These are phyloP conservation scores for Tremella yokohamensis DNA, from an alignment of 768 basidiomycete genomes.

Conservation along the genomic window DNA sequence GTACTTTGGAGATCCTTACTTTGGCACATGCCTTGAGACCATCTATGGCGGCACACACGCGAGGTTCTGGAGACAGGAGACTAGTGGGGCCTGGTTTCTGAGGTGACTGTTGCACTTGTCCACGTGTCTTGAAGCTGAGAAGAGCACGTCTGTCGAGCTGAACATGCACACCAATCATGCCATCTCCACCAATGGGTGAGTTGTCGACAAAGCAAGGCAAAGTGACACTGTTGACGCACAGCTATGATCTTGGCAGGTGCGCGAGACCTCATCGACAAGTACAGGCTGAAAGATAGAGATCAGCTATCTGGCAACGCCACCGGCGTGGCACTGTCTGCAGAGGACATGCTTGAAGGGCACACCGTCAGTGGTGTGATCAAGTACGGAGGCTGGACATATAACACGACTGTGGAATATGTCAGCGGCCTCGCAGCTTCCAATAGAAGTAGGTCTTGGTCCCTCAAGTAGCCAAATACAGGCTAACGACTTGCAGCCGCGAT, in stretches of 20 bases:
- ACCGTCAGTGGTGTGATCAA: neutral
- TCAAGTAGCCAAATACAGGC: neutral
- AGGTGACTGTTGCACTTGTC: constrained; percentile 6
- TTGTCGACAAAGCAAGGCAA: too few species aligned
- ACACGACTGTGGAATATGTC: constrained; percentile 10
- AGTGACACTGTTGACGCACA: neutral
- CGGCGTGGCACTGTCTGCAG: neutral
- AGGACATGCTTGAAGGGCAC: neutral
- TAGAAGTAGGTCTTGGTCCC: constrained; percentile 4
- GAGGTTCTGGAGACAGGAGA: constrained; percentile 23
- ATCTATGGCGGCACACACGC: constrained; percentile 30
- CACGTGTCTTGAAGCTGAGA: neutral
- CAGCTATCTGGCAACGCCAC: constrained; percentile 9
- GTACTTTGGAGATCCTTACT: constrained; percentile 20
- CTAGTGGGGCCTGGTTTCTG: constrained; percentile 28
- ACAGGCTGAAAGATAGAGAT: neutral
- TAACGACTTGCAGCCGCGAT: neutral
- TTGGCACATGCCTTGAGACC: constrained; percentile 25
- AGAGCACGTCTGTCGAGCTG: constrained; percentile 6
- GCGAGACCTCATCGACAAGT: neutral
- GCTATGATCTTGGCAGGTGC: constrained; percentile 6
- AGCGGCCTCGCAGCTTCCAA: neutral
- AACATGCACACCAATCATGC: constrained; percentile 3
- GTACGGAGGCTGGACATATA: constrained; percentile 9
- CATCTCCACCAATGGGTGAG: constrained; percentile 6